phyloP scores from a whole-genome alignment of 371 early-diverging fungal genomes.

The Mucor racemosus region DNA sequence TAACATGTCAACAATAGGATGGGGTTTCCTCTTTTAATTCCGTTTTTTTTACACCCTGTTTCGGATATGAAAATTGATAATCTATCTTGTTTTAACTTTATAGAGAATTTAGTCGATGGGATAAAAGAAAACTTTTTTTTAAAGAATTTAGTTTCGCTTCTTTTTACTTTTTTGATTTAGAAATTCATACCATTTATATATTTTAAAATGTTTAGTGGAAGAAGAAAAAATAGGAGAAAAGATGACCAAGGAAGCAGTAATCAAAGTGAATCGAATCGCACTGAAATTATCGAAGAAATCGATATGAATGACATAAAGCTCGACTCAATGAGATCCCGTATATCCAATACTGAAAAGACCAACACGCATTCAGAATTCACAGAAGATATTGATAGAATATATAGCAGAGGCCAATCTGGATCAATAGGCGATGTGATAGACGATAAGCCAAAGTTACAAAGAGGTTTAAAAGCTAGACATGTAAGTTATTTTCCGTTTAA shows the following conservation, averaged over 20 bases:
- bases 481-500: no score
- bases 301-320: slow-evolving; percentile 20
- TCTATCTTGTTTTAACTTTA: neutral
- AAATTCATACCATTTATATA: no score
- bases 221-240: slow-evolving; percentile 6
- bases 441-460: slow-evolving; percentile 24
- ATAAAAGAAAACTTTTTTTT: no score
- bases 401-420: slow-evolving; percentile 19
- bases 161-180: no score
- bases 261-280: neutral
- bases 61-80: slow-evolving; percentile 8
- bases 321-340: slow-evolving; percentile 15
- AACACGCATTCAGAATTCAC: neutral
- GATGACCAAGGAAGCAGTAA: slow-evolving; percentile 5
- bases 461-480: slow-evolving; percentile 39
- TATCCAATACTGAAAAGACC: slow-evolving; percentile 8
- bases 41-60: neutral
- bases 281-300: slow-evolving; percentile 17
- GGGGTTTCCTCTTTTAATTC: no score
- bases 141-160: neutral
- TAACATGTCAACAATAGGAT: no score
- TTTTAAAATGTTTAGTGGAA: slow-evolving; percentile 23
- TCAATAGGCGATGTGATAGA: slow-evolving; percentile 24
- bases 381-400: slow-evolving; percentile 16
- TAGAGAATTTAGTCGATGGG: no score